Evolutionary conservation across 2,329 filamentous ascomycete genomes (phyloP).

Genomic region (Chlorencoelia australis): DNA sequence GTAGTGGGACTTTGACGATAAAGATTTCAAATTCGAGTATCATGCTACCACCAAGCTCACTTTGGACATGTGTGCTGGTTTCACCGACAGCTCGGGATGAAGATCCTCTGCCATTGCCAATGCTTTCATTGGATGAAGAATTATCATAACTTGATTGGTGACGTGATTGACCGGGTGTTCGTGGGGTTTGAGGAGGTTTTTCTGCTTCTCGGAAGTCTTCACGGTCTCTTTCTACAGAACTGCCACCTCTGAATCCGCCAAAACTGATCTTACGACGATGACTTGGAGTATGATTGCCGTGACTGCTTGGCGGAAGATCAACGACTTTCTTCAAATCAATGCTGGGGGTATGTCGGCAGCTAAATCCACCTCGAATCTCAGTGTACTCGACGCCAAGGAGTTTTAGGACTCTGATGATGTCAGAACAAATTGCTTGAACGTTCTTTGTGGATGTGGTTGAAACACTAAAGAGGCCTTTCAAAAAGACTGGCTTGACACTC

Average conservation of each 20-base stretch:
- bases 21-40: slow-evolving; percentile 88
- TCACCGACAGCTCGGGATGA: slow-evolving; percentile 62
- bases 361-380: slow-evolving; percentile 91
- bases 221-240: slow-evolving; percentile 48
- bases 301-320: slow-evolving; percentile 49
- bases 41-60: slow-evolving; percentile 76
- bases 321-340: slow-evolving; percentile 72
- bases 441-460: slow-evolving; percentile 93
- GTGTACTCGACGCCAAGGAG: slow-evolving; percentile 83
- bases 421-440: slow-evolving; percentile 71
- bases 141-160: slow-evolving; percentile 61
- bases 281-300: slow-evolving; percentile 37
- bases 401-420: slow-evolving; percentile 82
- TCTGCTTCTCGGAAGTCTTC: slow-evolving; percentile 62
- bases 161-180: slow-evolving; percentile 31
- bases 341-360: slow-evolving; percentile 77
- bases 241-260: slow-evolving; percentile 50
- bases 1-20: slow-evolving; percentile 91
- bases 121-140: slow-evolving; percentile 73
- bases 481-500: slow-evolving; percentile 83
- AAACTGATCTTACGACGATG: slow-evolving; percentile 79
- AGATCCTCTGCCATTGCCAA: slow-evolving; percentile 42
- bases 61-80: slow-evolving; percentile 86
- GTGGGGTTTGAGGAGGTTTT: slow-evolving; percentile 38
- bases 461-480: slow-evolving; percentile 95